Evolutionary conservation across 208 protist species (phyloP), one percentile per base, ranked within the genome.

Genomic region (Pavlovales sp.): DNA sequence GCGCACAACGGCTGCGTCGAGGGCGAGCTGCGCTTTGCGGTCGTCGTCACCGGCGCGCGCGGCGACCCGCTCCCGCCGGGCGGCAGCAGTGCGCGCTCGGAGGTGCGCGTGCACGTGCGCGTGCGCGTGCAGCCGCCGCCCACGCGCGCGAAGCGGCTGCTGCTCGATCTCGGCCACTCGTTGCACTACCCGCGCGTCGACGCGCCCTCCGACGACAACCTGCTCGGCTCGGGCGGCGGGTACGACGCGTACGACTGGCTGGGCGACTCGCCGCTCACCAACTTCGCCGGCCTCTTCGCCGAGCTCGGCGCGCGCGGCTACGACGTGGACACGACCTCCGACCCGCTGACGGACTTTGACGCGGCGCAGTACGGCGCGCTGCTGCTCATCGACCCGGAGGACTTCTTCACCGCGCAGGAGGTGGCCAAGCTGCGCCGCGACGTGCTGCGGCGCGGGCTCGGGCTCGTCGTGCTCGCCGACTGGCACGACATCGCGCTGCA

Each of bases 181-280:
- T 94, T 98, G 88, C 92, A 94, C 28, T 98, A 98, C 91, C 97
- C 98, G 84, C 87, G 92, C 26, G 96, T 92, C 10, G 98, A 97
- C 92, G 93, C 98, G 44, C 96, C 97, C 2, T 92, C 96, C 30
- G 97, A 99, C 91, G 93, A 97, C 71, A 93, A 98, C 32, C 57
- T 71, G 18, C 5, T n/a, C 26, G 57, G 44, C 44, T 57, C 26
- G 57, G 95, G 32, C 95, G 98, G 90, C 92, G 96, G 44, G 96
- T 67, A 89, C 57, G 95, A 97, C 46, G 93, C 94, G 44, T 93
- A 98, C 36, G 97, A 99, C 89, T 95, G 94, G 92, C 94, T 95
- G 44, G 97, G 97, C 83, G 97, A 99, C 91, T 97, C 99, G 91
- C 90, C 94, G 0, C 94, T 98, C 94, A 98, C 97, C 39, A 99